Base-by-base conservation (phyloP, 805 yeast genomes). In the Myxozyma neglecta region DNA sequence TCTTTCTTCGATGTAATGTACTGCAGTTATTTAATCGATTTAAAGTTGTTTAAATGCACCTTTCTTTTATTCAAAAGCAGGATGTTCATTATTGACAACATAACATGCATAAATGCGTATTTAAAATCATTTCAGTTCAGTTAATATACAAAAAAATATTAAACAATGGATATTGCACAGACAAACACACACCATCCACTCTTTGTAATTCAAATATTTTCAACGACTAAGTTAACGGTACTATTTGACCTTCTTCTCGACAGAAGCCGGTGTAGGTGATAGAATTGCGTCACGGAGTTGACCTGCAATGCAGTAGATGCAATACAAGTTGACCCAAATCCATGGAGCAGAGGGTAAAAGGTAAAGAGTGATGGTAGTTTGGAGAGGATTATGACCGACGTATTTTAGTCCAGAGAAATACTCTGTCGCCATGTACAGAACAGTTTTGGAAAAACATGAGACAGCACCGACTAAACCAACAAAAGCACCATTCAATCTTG, bases 401-500 rank as follows among this genome's bases (percentile, higher is more conserved):
- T 64, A 64, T 50, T 61, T 64, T 47, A 20, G 50, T 36, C 66
- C 67, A 44, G 64, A 52, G 58, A 50, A 60, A 20, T 46, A 42
- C 49, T 64, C 67, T 48, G 47, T 35, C 16, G 58, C 37, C 53
- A 64, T 24, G 59, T 64, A 64, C n/a, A 64, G 63, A 13, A 46
- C 53, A 2, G 67, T 64, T 60, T 64, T 64, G 18, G 63, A 61
- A 52, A 64, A 62, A 53, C 61, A 52, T n/a, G 60, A 53, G 11
- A 60, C 63, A 8, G 67, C 65, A 13, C 57, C 52, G 42, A 53
- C 32, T 29, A 61, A 9, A 5, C 67, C 67, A n/a, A 49, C 36
- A 18, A 64, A 32, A 1, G 63, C 63, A 29, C 65, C 67, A 32
- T 29, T 18, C 32, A 64, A 44, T 9, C 57, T 57, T 24, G 53